A percentile compares a stretch with the other conserved stretches of the same genome.
These are phyloP conservation scores for Acarospora socialis DNA, from an alignment of 2,329 filamentous ascomycete genomes.

Conservation along the genomic window DNA sequence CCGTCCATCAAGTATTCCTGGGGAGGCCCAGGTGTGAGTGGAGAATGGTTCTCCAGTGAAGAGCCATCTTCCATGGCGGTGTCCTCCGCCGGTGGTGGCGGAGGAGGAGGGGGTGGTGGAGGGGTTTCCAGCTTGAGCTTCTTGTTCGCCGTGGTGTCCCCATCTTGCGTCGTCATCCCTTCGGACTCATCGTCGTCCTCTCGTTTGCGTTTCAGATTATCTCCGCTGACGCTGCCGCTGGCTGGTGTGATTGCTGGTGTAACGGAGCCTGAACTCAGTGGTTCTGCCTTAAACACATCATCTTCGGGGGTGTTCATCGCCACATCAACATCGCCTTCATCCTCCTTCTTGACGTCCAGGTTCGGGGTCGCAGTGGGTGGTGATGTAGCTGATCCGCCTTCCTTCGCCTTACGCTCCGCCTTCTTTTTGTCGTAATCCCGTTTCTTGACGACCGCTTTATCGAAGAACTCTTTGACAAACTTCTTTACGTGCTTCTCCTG, in stretches of 20 bases:
- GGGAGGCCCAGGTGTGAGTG: no score
- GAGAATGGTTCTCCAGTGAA: no score
- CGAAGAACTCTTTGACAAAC: conserved; percentile 76
- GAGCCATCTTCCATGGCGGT: no score
- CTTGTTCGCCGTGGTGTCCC: conserved; percentile 38
- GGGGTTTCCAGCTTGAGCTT: conserved; percentile 35
- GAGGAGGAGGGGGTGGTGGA: conserved; percentile 23
- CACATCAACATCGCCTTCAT: conserved; percentile 10
- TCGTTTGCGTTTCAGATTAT: conserved; percentile 50
- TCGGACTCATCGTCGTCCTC: conserved; percentile 28
- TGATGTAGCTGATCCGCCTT: conserved; percentile 9
- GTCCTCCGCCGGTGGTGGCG: conserved; percentile 17
- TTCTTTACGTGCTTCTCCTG: conserved; percentile 57
- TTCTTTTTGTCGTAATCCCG: conserved; percentile 53
- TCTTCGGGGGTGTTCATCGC: conserved; percentile 24
- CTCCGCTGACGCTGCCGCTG: conserved; percentile 17
- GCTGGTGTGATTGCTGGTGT: neutral
- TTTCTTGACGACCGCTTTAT: conserved; percentile 70
- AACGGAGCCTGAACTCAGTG: neutral
- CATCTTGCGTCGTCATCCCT: conserved; percentile 24
- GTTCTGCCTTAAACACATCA: conserved; percentile 18
- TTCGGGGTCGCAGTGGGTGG: conserved; percentile 14
- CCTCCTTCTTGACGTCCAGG: conserved; percentile 23
- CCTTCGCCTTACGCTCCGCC: conserved; percentile 27
- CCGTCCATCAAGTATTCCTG: no score